phyloP scores from a whole-genome alignment of 768 basidiomycete genomes.

The Suillus tomentosus region DNA sequence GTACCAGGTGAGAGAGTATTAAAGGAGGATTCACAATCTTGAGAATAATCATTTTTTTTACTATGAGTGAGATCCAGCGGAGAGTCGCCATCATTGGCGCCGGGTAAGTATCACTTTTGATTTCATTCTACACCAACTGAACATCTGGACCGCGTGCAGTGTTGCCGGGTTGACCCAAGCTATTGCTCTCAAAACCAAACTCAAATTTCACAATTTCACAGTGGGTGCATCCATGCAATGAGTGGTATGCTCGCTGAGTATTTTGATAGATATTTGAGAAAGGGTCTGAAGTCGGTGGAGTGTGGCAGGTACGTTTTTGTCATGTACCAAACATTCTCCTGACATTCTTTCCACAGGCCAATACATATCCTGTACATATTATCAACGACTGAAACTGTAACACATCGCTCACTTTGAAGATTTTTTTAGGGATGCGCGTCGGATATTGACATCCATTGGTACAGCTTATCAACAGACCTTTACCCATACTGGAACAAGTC shows the following conservation, averaged over 20 bases:
- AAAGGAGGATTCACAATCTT: neutral
- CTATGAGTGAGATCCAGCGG: neutral
- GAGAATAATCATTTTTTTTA: neutral
- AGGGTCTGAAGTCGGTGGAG: constrained; percentile 46
- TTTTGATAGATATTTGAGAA: constrained; percentile 49
- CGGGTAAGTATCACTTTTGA: constrained; percentile 16
- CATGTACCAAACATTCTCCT: neutral
- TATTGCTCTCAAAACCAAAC: constrained; percentile 1
- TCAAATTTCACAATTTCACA: neutral
- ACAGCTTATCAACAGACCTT: constrained; percentile 1
- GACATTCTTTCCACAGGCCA: constrained; percentile 23
- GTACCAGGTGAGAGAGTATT: neutral
- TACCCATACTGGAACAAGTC: constrained; percentile 1
- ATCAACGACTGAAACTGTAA: neutral
- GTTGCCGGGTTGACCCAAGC: neutral
- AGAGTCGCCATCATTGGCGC: constrained; percentile 27
- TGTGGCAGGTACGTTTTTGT: constrained; percentile 47
- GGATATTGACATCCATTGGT: neutral
- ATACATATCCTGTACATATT: constrained; percentile 24
- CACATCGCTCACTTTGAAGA: neutral
- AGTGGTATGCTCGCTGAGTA: neutral
- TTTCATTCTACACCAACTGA: neutral
- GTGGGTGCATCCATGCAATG: constrained; percentile 26
- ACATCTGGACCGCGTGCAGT: neutral
- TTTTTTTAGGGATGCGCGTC: neutral